Percentiles rank a stretch among this genome's conserved stretches.
These are phyloP conservation scores for Acacia melanoxylon DNA, from an alignment of 306 rosid genomes.

Conservation along the genomic window DNA sequence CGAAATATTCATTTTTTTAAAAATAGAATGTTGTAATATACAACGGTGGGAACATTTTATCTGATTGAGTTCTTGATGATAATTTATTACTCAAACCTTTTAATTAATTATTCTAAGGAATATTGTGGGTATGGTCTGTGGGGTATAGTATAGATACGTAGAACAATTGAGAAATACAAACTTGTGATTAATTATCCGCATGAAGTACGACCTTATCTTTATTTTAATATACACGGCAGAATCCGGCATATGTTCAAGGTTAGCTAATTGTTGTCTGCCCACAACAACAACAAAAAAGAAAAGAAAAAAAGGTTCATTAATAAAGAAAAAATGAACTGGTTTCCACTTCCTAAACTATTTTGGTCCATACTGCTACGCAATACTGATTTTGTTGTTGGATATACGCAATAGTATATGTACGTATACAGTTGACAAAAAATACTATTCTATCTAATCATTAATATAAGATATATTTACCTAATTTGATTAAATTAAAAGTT, in stretches of 20 bases:
- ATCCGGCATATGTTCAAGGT: background rate
- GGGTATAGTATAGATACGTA: background rate
- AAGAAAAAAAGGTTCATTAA: background rate
- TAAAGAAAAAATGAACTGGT: background rate
- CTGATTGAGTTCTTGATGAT: background rate
- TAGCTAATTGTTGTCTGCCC: background rate
- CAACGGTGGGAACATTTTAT: background rate
- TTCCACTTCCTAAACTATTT: background rate
- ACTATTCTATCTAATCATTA: accelerated
- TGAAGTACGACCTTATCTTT: background rate
- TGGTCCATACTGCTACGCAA: background rate
- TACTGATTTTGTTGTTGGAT: background rate
- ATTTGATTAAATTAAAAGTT: too few species aligned
- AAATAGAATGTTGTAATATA: background rate
- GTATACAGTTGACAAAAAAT: too few species aligned
- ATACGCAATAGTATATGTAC: too few species aligned
- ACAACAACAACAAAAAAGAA: too few species aligned
- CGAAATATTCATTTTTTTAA: background rate
- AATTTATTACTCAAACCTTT: background rate
- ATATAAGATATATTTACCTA: too few species aligned
- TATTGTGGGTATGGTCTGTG: background rate
- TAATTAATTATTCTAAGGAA: background rate
- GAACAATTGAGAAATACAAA: background rate
- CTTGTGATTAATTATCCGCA: background rate
- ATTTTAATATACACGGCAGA: background rate